Base-by-base conservation (phyloP, 1,284 basidiomycete species). In the Leccinum pachyderme region DNA sequence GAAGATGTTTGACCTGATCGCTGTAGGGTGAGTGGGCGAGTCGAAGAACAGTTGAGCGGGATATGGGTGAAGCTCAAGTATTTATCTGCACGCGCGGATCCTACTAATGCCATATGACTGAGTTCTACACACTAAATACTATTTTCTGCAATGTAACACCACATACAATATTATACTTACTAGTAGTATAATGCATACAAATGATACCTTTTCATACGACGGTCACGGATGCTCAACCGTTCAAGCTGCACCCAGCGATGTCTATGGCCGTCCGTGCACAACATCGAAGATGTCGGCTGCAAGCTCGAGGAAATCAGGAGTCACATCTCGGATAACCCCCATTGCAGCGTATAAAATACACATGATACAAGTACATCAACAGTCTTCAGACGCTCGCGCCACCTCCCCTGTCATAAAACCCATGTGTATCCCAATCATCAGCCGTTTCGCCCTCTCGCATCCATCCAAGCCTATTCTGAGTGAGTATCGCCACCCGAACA, bases 401-500 rank as follows among this genome's bases (percentile, higher is more conserved):
- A 4, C 22, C 22, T 8, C 7, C 37, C 12, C 35, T 37, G 9
- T 45, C 47, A 15, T 58, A 69, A 50, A 68, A 71, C 35, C 66
- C 68, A 6, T 61, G 43, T 1, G 24, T 8, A 15, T 71, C 63
- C 67, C 70, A 69, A 1, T 37, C 22, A n/a, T 63, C 65, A 5
- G 45, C 52, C 0, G 49, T 31, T 56, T 80, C 70, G 0, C 78
- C 79, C 56, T 86, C 81, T 32, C 77, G 70, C 57, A 81, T 75
- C 76, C 81, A 79, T 4, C 80, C 81, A 52, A 83, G 65, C 59
- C 68, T 72, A 47, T 76, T 69, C 56, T 77, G 72, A 1, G 81
- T 81, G 59, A 86, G 63, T 31, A 71, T 74, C 3, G 83, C 84
- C 4, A 75, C 72, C 18, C 83, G 73, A 18, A 82, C 59, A 62